These are phyloP conservation scores for Neoconidiobolus thromboides DNA, from an alignment of 371 early-diverging fungal genomes.

Conservation along the genomic window DNA sequence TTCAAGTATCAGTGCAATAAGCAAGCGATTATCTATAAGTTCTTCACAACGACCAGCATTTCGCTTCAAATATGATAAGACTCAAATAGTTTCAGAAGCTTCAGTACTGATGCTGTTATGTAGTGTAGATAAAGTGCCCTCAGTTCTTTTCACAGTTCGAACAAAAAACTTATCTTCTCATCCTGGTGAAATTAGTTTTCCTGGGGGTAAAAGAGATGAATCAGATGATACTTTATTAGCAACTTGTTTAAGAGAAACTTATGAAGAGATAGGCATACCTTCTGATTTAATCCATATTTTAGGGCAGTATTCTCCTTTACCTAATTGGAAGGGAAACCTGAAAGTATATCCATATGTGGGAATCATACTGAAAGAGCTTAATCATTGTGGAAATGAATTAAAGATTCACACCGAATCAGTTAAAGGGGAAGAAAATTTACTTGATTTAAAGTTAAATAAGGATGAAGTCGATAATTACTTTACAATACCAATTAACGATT, in stretches of 20 bases:
- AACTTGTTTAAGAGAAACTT: constrained; percentile 67
- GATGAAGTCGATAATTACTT: constrained; percentile 57
- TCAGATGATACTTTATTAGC: constrained; percentile 26
- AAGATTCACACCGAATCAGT: constrained; percentile 8
- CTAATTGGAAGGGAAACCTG: constrained; percentile 36
- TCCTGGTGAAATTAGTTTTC: constrained; percentile 64
- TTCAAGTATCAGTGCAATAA: no score
- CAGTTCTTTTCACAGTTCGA: constrained; percentile 66
- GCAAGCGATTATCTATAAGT: no score
- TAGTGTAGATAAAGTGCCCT: constrained; percentile 30
- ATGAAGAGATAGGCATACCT: constrained; percentile 58
- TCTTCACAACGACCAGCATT: no score
- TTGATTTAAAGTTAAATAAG: constrained; percentile 23
- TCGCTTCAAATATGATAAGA: constrained; percentile 5
- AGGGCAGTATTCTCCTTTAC: constrained; percentile 41
- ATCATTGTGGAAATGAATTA: background rate
- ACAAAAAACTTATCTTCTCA: constrained; percentile 45
- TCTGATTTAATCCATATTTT: constrained; percentile 30
- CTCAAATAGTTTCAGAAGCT: constrained; percentile 5
- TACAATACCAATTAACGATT: constrained; percentile 37
- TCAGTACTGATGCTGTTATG: constrained; percentile 33
- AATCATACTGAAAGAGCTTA: constrained; percentile 1
- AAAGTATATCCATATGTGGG: constrained; percentile 61
- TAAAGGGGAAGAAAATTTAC: no score
- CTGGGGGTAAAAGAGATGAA: constrained; percentile 54